phyloP scores from a whole-genome alignment of 2,329 filamentous ascomycete genomes.

The Paecilomyces fulvus region DNA sequence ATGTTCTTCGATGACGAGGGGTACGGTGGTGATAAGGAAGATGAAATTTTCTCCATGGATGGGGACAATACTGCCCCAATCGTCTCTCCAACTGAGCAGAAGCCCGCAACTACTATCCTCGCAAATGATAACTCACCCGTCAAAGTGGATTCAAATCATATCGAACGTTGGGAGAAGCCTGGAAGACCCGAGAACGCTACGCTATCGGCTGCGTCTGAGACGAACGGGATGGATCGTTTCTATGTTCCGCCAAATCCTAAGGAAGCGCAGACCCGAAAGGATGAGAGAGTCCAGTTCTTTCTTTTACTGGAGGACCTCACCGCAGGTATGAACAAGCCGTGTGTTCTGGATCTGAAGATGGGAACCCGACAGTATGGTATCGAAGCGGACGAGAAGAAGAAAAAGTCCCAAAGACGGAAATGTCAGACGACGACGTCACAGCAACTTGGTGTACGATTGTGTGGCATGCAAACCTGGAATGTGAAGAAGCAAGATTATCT shows the following conservation, averaged over 20 bases:
- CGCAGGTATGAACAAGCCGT: slow-evolving; percentile 90
- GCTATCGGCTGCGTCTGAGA: slow-evolving; percentile 9
- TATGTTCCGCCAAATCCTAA: slow-evolving; percentile 62
- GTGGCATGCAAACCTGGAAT: slow-evolving; percentile 95
- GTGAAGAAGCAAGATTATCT: slow-evolving; percentile 71
- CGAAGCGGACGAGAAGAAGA: slow-evolving; percentile 85
- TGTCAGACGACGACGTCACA: slow-evolving; percentile 87
- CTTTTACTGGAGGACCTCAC: slow-evolving; percentile 89
- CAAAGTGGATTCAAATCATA: background rate
- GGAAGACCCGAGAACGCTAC: slow-evolving; percentile 20
- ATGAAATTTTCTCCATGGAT: slow-evolving; percentile 63
- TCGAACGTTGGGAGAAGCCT: slow-evolving; percentile 3
- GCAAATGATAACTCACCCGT: background rate
- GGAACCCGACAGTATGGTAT: slow-evolving; percentile 94
- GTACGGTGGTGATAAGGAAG: slow-evolving; percentile 69
- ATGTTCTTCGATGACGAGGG: slow-evolving; percentile 87
- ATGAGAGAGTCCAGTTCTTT: slow-evolving; percentile 76
- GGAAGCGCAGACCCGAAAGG: slow-evolving; percentile 52
- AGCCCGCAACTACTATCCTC: background rate
- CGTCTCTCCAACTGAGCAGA: background rate
- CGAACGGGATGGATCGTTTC: slow-evolving; percentile 13
- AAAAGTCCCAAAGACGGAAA: slow-evolving; percentile 84
- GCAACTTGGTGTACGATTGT: slow-evolving; percentile 84
- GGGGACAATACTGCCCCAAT: slow-evolving; percentile 28
- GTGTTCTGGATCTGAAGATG: slow-evolving; percentile 98